phyloP scores from a whole-genome alignment of 2,329 filamentous ascomycete species.

The Aureobasidium mangrovei region DNA sequence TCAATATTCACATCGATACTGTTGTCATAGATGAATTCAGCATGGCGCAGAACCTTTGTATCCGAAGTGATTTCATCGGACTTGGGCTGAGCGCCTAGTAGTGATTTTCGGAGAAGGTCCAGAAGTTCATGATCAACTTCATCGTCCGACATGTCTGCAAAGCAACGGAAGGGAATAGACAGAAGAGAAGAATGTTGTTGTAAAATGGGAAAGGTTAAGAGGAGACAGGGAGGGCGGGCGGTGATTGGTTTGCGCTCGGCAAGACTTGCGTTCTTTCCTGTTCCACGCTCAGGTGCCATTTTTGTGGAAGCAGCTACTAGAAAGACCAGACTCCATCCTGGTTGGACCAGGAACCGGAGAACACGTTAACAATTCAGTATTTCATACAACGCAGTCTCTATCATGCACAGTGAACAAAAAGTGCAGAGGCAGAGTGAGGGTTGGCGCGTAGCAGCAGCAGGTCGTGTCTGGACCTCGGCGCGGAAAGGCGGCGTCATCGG shows the following conservation, averaged over 20 bases:
- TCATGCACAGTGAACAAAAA: no score
- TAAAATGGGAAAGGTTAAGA: constrained; percentile 7
- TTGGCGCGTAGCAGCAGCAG: no score
- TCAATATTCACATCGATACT: constrained; percentile 86
- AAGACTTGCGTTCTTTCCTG: background rate
- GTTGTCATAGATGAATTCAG: constrained; percentile 84
- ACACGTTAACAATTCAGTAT: no score
- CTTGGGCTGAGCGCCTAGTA: constrained; percentile 45
- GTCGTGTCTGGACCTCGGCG: no score
- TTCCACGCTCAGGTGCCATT: background rate
- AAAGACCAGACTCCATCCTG: no score
- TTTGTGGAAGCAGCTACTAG: background rate
- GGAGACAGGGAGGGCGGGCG: background rate
- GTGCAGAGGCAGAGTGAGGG: no score
- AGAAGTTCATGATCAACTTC: constrained; percentile 84
- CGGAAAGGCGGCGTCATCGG: no score
- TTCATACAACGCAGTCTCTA: no score
- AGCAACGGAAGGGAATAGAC: background rate
- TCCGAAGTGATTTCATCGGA: constrained; percentile 45
- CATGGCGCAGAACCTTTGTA: constrained; percentile 72
- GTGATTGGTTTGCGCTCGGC: background rate
- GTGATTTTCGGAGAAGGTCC: constrained; percentile 72
- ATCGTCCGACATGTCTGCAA: constrained; percentile 68
- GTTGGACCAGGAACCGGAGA: no score
- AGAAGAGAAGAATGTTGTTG: background rate